These are phyloP conservation scores for Rubia occidens DNA, from an alignment of 305 asterid genomes.

Conservation along the genomic window DNA sequence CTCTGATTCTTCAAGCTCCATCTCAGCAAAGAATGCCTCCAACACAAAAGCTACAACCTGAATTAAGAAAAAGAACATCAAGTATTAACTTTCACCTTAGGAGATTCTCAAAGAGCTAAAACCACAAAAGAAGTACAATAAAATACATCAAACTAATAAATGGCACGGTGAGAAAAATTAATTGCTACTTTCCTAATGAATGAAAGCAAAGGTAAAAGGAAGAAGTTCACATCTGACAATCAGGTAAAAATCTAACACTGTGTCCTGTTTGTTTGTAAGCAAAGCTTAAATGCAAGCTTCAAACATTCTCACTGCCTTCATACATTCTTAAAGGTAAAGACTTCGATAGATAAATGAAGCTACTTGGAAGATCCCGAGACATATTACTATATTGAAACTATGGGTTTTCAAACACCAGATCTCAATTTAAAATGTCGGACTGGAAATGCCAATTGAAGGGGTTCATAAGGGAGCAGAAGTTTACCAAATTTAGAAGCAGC, in stretches of 20 bases:
- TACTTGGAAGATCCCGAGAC: not conserved
- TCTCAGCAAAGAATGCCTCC: constrained; percentile 98
- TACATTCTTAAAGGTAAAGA: not conserved
- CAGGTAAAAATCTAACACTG: not conserved
- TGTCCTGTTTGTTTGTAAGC: not conserved
- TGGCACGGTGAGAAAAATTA: not conserved
- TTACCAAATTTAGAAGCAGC: constrained; percentile 85
- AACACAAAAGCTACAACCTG: constrained; percentile 96
- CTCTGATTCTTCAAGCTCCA: constrained; percentile 67
- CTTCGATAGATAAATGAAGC: not conserved
- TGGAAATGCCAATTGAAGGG: not conserved
- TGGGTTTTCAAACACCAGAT: not conserved
- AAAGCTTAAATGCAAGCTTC: constrained; percentile 8
- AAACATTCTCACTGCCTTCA: not conserved
- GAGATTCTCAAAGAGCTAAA: not conserved
- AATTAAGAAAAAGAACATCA: constrained; percentile 15
- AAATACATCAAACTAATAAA: not conserved
- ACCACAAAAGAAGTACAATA: not conserved
- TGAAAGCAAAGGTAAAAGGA: not conserved
- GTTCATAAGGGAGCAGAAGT: constrained; percentile 18
- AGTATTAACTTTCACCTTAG: not conserved
- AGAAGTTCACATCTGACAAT: not conserved
- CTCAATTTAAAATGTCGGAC: not conserved
- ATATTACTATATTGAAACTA: not conserved
- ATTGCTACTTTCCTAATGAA: not conserved